phyloP scores from a whole-genome alignment of 2,329 filamentous ascomycete genomes.

The Phialophora expanda region DNA sequence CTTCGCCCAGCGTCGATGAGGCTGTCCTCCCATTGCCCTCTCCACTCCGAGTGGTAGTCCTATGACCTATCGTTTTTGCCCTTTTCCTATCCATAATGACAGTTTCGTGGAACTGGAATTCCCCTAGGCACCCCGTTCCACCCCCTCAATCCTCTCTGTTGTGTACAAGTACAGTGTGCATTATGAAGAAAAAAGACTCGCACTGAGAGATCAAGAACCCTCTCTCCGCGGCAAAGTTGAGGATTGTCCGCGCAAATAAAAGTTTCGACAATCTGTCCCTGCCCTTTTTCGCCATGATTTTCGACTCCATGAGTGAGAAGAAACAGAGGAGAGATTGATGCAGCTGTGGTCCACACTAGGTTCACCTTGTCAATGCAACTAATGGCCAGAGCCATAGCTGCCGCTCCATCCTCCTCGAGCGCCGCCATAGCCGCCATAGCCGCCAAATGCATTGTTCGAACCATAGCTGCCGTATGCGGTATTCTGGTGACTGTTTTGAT shows the following conservation, averaged over 20 bases:
- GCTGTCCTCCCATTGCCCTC: background rate
- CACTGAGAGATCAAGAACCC: constrained; percentile 17
- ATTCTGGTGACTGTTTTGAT: constrained; percentile 37
- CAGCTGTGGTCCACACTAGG: constrained; percentile 2
- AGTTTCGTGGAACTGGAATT: constrained; percentile 13
- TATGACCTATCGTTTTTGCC: constrained; percentile 22
- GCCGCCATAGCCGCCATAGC: constrained; percentile 38
- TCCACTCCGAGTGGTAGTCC: constrained; percentile 5
- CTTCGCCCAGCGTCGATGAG: constrained; percentile 2
- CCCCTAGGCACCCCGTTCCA: background rate
- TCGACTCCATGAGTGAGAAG: constrained; percentile 28
- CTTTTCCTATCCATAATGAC: constrained; percentile 20
- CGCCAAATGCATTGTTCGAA: constrained; percentile 37
- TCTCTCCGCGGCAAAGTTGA: constrained; percentile 22
- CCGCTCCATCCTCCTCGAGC: constrained; percentile 37
- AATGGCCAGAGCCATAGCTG: constrained; percentile 37
- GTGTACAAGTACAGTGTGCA: constrained; percentile 35
- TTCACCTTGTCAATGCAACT: constrained; percentile 10
- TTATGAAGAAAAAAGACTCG: constrained; percentile 23
- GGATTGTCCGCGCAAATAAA: constrained; percentile 21
- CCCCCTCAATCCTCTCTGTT: constrained; percentile 16
- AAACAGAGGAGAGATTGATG: constrained; percentile 29
- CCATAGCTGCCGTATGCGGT: constrained; percentile 38
- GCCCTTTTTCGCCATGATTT: constrained; percentile 29
- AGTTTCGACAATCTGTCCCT: constrained; percentile 25